These are phyloP conservation scores for Kazachstania sp. DNA, from an alignment of 1,139 yeast genomes.

Conservation along the genomic window DNA sequence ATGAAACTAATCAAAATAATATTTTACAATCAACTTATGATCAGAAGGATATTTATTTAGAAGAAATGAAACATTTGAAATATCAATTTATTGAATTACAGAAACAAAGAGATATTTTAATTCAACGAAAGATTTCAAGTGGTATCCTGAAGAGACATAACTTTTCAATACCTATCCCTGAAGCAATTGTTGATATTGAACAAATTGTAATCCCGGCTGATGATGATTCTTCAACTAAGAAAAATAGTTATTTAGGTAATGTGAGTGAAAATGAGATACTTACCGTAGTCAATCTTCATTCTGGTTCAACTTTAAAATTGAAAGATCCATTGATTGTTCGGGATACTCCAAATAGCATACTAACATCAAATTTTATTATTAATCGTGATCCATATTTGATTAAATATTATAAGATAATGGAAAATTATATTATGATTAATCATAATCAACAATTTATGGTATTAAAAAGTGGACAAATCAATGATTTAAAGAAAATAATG, in stretches of 20 bases:
- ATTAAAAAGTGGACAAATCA: constrained; percentile 1
- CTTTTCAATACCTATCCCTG: background rate
- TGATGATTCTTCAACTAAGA: background rate
- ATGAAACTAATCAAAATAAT: constrained; percentile 8
- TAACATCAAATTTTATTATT: constrained; percentile 1
- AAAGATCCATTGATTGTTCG: background rate
- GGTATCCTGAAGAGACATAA: background rate
- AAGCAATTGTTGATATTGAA: background rate
- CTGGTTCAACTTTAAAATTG: background rate
- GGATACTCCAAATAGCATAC: background rate
- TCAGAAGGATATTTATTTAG: constrained; percentile 25
- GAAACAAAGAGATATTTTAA: constrained; percentile 5
- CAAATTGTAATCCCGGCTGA: background rate
- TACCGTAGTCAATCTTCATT: background rate
- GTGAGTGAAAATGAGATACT: background rate
- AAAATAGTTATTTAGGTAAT: background rate
- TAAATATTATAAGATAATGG: background rate
- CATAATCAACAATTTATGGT: constrained; percentile 3
- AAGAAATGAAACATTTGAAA: constrained; percentile 24
- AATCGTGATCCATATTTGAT: constrained; percentile 2
- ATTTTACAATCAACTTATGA: constrained; percentile 22
- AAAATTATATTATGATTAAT: constrained; percentile 1
- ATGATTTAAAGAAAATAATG: background rate
- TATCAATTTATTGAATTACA: constrained; percentile 20
- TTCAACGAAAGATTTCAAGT: background rate